Evolutionary conservation across 208 protist genomes (phyloP).

Genomic region (Crithidia fasciculata): DNA sequence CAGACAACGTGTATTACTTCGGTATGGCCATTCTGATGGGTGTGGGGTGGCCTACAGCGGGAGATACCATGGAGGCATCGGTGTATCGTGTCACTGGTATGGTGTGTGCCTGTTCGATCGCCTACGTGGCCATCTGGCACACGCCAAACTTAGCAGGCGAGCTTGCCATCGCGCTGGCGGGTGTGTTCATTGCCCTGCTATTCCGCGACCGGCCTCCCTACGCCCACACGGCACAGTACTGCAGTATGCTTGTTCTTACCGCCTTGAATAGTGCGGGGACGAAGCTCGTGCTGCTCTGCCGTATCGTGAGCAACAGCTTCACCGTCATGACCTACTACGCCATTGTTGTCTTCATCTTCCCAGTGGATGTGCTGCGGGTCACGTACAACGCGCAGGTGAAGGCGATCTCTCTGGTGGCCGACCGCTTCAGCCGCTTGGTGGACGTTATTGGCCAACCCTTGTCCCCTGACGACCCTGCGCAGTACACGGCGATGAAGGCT

Average conservation of each 20-base stretch:
- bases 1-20: conserved; percentile 61
- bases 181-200: conserved; percentile 47
- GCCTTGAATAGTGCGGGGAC: conserved; percentile 31
- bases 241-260: conserved; percentile 43
- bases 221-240: conserved; percentile 48
- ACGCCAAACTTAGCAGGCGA: conserved; percentile 27
- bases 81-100: conserved; percentile 66
- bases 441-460: conserved; percentile 35
- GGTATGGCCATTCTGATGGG: conserved; percentile 74
- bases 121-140: conserved; percentile 46
- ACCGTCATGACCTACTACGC: conserved; percentile 71
- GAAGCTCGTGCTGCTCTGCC: conserved; percentile 37
- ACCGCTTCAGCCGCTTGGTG: conserved; percentile 47
- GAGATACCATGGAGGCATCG: conserved; percentile 57
- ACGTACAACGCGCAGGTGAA: conserved; percentile 43
- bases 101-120: conserved; percentile 46
- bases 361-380: conserved; percentile 51
- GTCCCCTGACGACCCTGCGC: conserved; percentile 12
- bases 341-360: conserved; percentile 74
- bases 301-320: conserved; percentile 56
- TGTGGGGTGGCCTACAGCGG: conserved; percentile 53
- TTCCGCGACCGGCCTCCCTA: conserved; percentile 41
- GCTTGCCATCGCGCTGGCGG: conserved; percentile 34
- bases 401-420: conserved; percentile 30
- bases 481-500: conserved; percentile 7